Base-by-base conservation (phyloP, 2,329 filamentous ascomycete species). In the Penicillium sp. region DNA sequence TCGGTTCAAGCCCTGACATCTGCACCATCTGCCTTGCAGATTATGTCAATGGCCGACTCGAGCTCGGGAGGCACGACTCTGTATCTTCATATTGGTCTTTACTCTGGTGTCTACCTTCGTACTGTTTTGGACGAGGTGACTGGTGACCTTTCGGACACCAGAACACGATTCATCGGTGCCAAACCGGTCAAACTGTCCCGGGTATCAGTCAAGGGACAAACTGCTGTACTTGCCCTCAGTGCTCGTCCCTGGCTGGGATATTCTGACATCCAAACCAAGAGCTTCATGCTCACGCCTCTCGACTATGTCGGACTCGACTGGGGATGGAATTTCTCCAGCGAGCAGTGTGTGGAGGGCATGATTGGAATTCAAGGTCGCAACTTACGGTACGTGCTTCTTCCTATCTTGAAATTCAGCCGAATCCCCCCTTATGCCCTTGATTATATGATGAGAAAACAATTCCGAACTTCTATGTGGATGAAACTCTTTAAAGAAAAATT, bases 161-260 rank as follows among this genome's bases (percentile, higher is more conserved):
- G 93, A 38, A 93, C 93, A 53, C 90, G 95, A 49, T 99, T 99
- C 72, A 77, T 99, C 8, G 95, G 95, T 0, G 87, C 91, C 0
- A 93, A 93, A 60, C 83, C 89, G 25, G 91, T 95, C 36, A 89
- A 89, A 59, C 79, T 99, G 2, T 96, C 95, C 69, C 85, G 88
- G 58, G 90, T 97, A n/a, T 87, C 86, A 4, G 88, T 96, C 8
- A 85, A 93, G 63, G 85, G 85, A 14, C 87, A 90, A 57, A 86
- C 87, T 5, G 90, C 90, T 35, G 87, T 97, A 12, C 78, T 99
- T 44, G 92, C 89, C 2, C 79, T 97, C 46, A 96, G 90, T 68
- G 95, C 91, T 13, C 83, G 92, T 48, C 88, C 93, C n/a, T 99
- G 92, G 91, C 78, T 99, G 3, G 92, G 91, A 36, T 97, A 97